Conservation (phyloP, 1,139 yeast genomes). For the Lodderomyces parapsilosis region DNA sequence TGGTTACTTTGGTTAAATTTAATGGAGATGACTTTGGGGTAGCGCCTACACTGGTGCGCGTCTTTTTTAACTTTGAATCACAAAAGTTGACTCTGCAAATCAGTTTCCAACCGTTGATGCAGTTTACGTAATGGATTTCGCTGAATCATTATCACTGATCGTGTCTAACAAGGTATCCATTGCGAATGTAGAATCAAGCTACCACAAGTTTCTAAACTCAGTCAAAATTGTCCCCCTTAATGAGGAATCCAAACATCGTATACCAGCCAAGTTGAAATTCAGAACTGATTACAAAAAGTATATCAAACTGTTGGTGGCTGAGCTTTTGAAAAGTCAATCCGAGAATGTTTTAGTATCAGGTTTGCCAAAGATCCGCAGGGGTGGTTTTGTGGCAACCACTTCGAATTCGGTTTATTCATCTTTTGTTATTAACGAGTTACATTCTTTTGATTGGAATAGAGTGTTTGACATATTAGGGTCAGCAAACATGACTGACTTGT, state of each 20-base stretch:
- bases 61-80: background rate
- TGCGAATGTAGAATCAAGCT: conserved; percentile 10
- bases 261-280: conserved; percentile 2
- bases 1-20: background rate
- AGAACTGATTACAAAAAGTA: conserved; percentile 3
- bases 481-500: conserved; percentile 26
- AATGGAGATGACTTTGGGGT: background rate
- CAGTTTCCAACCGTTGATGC: background rate
- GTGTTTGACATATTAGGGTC: conserved; percentile 33
- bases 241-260: background rate
- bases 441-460: conserved; percentile 29
- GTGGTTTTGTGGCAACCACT: background rate
- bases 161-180: background rate
- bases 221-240: conserved; percentile 6
- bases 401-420: background rate
- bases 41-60: background rate
- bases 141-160: background rate
- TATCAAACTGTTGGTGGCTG: conserved; percentile 1
- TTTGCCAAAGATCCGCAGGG: background rate
- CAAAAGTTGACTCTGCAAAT: background rate
- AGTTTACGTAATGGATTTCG: background rate
- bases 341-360: conserved; percentile 2
- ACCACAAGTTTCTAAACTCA: conserved; percentile 8
- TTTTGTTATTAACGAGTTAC: conserved; percentile 6
- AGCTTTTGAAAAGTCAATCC: background rate